phyloP scores from a whole-genome alignment of 495 filamentous ascomycete genomes.

The Penicillium paxilli region DNA sequence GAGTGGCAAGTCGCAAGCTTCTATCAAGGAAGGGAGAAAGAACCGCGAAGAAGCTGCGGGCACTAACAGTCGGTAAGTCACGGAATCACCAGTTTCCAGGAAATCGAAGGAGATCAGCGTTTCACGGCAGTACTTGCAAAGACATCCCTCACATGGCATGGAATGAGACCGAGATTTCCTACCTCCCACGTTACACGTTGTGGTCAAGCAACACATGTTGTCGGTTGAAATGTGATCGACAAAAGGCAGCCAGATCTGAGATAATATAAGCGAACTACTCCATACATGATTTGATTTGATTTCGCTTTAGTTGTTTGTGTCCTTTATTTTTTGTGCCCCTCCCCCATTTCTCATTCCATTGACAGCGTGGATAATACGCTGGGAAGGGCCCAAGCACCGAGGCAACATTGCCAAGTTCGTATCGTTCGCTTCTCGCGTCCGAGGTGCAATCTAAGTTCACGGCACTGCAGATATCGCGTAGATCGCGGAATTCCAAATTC shows the following conservation, averaged over 20 bases:
- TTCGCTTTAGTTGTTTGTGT: not conserved
- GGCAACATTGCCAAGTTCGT: conserved; percentile 17
- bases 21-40: not conserved
- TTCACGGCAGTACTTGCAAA: conserved; percentile 11
- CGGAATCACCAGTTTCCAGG: conserved; percentile 9
- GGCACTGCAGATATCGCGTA: not conserved
- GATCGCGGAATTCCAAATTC: not conserved
- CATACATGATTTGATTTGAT: not conserved
- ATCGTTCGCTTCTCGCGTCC: conserved; percentile 1
- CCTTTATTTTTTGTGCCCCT: not conserved
- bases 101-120: conserved; percentile 14
- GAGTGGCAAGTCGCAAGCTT: conserved; percentile 12
- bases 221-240: conserved; percentile 9
- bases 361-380: not conserved
- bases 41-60: not conserved
- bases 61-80: conserved; percentile 10
- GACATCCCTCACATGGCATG: conserved; percentile 16
- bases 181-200: not conserved
- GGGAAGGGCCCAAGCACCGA: conserved; percentile 16
- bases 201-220: not conserved
- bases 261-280: conserved; percentile 11
- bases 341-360: not conserved
- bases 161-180: not conserved
- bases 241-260: conserved; percentile 14
- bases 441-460: not conserved